Base-by-base conservation (phyloP, 2,329 filamentous ascomycete genomes). In the Fusarium multiceps region DNA sequence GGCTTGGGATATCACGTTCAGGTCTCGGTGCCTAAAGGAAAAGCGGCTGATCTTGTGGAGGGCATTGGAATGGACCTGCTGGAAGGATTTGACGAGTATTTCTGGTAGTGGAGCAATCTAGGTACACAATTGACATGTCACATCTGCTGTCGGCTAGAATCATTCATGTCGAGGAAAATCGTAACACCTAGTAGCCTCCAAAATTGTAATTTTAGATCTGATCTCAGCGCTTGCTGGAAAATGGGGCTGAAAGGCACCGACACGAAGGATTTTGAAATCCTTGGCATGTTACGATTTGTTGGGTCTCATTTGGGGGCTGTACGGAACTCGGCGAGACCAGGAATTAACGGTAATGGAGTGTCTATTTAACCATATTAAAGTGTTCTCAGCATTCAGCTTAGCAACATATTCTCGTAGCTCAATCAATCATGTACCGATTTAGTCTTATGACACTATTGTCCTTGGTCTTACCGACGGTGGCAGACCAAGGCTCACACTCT, bases 221-320 rank as follows among this genome's bases (percentile, higher is more conserved):
- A 32, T 32, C 14, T 32, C 14, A 14, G 30, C 30, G 30, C 30
- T 32, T 32, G 14, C 14, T 14, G 5, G 13, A 32, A 32, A 21
- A 14, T 8, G n/a, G 27, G 43, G 28, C 9, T 25, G 41, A 14
- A 47, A 42, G 20, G 40, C n/a, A 42, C 40, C 40, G 41, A 16
- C 11, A 27, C 23, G 21, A 9, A 47, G 28, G 51, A 21, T 47
- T 13, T 2, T 2, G 1, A 7, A n/a, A 4, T 10, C n/a, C 51
- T 55, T 55, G 51, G 41, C 51, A 46, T 46, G 51, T 21, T 46
- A 25, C 51, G 40, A 46, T 32, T 55, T 7, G 32, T 47, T 46
- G 45, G 40, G 51, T 16, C 27, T 46, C 41, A 16, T 27, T 55
- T 21, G 27, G 40, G 40, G 28, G 21, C 41, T 27, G 28, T 20